Evolutionary conservation across 306 rosid genomes (phyloP).

Genomic region (Dalbergia oliveri): DNA sequence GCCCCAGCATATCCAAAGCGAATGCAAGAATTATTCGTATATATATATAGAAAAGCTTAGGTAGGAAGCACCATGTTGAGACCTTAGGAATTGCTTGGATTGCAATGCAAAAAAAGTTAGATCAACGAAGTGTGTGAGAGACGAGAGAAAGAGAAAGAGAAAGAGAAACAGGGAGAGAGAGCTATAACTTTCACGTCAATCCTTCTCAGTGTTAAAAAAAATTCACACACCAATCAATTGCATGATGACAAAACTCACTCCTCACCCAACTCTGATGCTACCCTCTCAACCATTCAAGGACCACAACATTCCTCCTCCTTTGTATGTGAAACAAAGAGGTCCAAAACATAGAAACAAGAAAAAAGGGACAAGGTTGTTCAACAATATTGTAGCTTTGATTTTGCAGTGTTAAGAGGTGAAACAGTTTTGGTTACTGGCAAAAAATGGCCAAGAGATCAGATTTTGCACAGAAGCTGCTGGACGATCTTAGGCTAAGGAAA

Average conservation of each 20-base stretch:
- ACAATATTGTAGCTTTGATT: background rate
- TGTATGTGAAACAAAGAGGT: background rate
- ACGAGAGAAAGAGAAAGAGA: background rate
- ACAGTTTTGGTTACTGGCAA: background rate
- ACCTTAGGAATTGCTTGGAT: background rate
- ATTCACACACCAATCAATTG: background rate
- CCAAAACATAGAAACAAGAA: background rate
- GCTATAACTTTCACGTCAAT: slow-evolving; percentile 5
- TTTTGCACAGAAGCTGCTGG: slow-evolving; percentile 7
- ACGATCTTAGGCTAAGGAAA: background rate
- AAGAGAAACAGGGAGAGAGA: background rate
- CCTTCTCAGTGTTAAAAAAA: background rate
- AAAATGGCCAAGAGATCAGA: slow-evolving; percentile 1
- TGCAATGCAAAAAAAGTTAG: background rate
- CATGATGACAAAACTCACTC: slow-evolving; percentile 3
- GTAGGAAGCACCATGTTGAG: background rate
- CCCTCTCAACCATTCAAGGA: slow-evolving; percentile 4
- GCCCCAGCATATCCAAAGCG: background rate
- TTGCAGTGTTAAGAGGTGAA: background rate
- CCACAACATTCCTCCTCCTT: background rate
- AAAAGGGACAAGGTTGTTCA: background rate
- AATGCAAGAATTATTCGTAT: background rate
- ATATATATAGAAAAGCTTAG: background rate
- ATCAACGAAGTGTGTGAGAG: background rate
- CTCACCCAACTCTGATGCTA: slow-evolving; percentile 7